Base-by-base conservation (phyloP, 2,329 filamentous ascomycete genomes). In the Xylariaceae sp. region DNA sequence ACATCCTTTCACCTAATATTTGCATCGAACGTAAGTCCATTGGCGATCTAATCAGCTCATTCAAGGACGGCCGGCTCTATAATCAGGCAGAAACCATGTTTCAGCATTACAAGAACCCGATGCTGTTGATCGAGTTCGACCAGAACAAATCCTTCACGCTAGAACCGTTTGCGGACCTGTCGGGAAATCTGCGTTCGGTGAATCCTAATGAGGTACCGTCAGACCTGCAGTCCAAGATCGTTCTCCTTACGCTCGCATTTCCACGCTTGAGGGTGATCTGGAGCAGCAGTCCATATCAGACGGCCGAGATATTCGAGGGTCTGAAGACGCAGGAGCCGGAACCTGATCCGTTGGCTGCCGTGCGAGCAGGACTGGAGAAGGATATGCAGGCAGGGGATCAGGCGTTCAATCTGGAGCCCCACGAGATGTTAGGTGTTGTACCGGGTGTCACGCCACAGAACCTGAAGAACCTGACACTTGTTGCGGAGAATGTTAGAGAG, bases 51-150 rank as follows among this genome's bases (percentile, higher is more conserved):
- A 92, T 97, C 68, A 85, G 85, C 48, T 96, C 90, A 1, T 90
- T 99, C 71, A 86, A 86, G 58, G 91, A 96, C 66, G 94, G 94
- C 11, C 86, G 94, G 2, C 79, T 99, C 12, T 99, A 90, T 73
- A 89, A 83, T 60, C 94, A 99, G 73, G 87, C 87, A 38, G 92
- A 97, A 70, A 85, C 87, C 42, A 97, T 99, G 92, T 86, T 95
- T 51, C 83, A 89, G 66, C 85, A 97, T 71, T 99, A 99, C 80
- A 87, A 87, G 63, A 84, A 72, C 57, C 87, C 90, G 0, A 89
- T 97, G 81, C 82, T 99, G 6, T 81, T 99, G 40, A 97, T 99
- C 63, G 94, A 99, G 69, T 99, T 99, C 67, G 91, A 96, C 66
- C 88, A 95, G 66, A 92, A 95, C 73, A 96, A 95, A 68, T 92